Evolutionary conservation across 495 filamentous ascomycete genomes (phyloP), one percentile per base, ranked within the genome.

Genomic region (Hyaloscypha bicolor): DNA sequence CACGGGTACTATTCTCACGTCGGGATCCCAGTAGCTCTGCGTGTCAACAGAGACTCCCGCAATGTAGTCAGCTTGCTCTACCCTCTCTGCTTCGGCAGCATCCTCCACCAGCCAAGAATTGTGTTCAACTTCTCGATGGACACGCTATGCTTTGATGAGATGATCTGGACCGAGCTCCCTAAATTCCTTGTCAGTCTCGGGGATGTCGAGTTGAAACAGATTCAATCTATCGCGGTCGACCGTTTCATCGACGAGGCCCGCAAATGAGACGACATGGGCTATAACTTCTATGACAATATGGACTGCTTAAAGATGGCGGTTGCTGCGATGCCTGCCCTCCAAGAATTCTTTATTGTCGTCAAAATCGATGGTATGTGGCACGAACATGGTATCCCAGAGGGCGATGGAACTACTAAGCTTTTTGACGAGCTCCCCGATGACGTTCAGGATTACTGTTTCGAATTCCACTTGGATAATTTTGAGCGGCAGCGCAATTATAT

Each of bases 291-390:
- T 1, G 16, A 19, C 16, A 48, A 16, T 25, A 42, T 48, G 59
- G 35, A 21, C 11, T 25, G 19, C 33, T 61, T 61, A 2, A 48
- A 30, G 29, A 42, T 21, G 21, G 33, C 35, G 12, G 33, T 14
- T 31, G 3, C 6, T 21, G 59, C n/a, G 12, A 61, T 61, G 59
- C 16, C 59, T 25, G 32, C 59, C 5, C 12, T 61, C 4, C 0
- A 61, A 19, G n/a, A 61, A 11, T 21, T 61, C 25, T 8, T 22
- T n/a, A 48, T 61, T 48, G 59, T 61, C 33, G 48, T 19, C n/a
- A 30, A 61, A 11, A 5, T 60, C 16, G 11, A 48, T 19, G 9
- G 16, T 4, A 14, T 19, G 4, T 48, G 42, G 42, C 42, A 48
- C 16, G 42, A 19, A 16, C 42, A 19, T 48, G 42, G 42, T 14